Evolutionary conservation across 805 yeast genomes (phyloP).

Genomic region (Nakazawaea ishiwadae): DNA sequence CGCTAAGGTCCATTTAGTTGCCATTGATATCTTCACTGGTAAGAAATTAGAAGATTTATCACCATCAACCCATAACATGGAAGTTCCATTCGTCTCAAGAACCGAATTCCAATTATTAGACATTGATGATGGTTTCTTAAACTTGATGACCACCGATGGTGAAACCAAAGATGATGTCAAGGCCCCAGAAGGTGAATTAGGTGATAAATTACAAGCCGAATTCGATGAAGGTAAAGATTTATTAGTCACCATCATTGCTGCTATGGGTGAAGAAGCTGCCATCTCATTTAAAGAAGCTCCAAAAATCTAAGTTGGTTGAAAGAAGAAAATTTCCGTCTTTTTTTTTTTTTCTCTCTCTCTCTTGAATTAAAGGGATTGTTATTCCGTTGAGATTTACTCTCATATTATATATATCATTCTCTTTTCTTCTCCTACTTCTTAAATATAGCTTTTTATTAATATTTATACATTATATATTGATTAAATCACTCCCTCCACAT

Average conservation of each 20-base stretch:
- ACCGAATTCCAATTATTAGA: conserved; percentile 95
- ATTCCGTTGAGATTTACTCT: too few relatives aligned
- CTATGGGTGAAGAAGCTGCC: conserved; percentile 99
- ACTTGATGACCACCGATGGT: conserved; percentile 95
- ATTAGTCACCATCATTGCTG: conserved; percentile 91
- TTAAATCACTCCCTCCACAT: too few relatives aligned
- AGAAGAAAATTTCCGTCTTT: background rate
- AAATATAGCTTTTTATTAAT: too few relatives aligned
- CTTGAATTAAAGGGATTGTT: too few relatives aligned
- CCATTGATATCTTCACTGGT: conserved; percentile 97
- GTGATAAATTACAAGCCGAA: conserved; percentile 86
- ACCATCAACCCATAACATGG: conserved; percentile 99
- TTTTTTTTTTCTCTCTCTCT: background rate
- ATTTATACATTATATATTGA: too few relatives aligned
- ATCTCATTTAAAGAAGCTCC: conserved; percentile 99
- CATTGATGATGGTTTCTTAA: conserved; percentile 97
- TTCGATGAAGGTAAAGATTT: conserved; percentile 98
- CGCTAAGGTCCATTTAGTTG: conserved; percentile 99
- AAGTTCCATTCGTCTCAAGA: conserved; percentile 96
- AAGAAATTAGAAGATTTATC: conserved; percentile 99
- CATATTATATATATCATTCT: too few relatives aligned
- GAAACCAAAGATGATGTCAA: conserved; percentile 99
- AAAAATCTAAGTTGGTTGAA: conserved; percentile 34
- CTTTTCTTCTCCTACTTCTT: too few relatives aligned
- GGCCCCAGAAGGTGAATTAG: conserved; percentile 97